Conservation (phyloP, 176 grass and related monocot species). For the Paspalum notatum region DNA sequence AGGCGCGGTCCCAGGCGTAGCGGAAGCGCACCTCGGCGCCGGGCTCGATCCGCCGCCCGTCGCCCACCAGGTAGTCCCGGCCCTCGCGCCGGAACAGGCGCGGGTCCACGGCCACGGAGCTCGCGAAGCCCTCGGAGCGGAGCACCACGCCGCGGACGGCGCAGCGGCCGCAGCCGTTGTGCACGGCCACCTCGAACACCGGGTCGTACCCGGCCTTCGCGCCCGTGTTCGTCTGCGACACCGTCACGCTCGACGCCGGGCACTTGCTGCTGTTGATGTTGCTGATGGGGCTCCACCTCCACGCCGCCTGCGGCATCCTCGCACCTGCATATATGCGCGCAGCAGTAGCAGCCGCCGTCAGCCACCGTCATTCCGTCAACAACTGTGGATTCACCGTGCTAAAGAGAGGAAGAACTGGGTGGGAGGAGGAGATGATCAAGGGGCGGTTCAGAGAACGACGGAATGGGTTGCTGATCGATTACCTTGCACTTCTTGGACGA, state of each 20-base stretch:
- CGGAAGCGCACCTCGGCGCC: slow-evolving; percentile 44
- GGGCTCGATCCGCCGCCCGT: slow-evolving; percentile 49
- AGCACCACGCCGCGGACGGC: slow-evolving; percentile 40
- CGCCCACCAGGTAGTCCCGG: slow-evolving; percentile 53
- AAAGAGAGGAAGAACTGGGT: no score
- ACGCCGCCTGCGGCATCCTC: not conserved
- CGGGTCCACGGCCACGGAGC: slow-evolving; percentile 64
- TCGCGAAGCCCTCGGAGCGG: slow-evolving; percentile 68
- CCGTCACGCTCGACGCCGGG: slow-evolving; percentile 47
- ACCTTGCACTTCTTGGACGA: no score
- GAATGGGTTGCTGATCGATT: no score
- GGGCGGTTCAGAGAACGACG: no score
- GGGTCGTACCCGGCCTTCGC: slow-evolving; percentile 46
- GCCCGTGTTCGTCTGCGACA: slow-evolving; percentile 60
- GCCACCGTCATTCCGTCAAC: no score
- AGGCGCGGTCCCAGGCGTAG: slow-evolving; percentile 78
- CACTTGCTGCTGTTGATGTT: slow-evolving; percentile 3
- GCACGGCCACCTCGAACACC: slow-evolving; percentile 73
- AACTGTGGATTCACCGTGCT: no score
- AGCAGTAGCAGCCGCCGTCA: no score
- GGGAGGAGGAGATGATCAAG: no score
- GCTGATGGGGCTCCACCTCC: not conserved
- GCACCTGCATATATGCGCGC: not conserved
- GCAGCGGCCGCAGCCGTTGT: slow-evolving; percentile 56
- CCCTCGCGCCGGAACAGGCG: slow-evolving; percentile 57